Evolutionary conservation across 1,139 yeast genomes (phyloP).

Genomic region (Candida freyschussii): DNA sequence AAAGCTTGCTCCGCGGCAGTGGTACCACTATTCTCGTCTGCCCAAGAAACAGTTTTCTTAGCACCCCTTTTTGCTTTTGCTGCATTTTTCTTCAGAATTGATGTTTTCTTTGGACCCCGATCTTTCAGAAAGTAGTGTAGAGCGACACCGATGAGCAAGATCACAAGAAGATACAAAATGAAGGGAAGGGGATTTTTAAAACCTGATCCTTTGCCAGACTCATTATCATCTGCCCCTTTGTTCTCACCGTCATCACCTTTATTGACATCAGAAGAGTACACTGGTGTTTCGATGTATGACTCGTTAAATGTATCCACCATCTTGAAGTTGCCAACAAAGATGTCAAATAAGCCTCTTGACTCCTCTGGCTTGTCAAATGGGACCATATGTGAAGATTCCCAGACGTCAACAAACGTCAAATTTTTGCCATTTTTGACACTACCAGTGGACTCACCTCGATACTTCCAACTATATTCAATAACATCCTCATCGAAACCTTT

Average conservation of each 20-base stretch:
- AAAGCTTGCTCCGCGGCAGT: conserved; percentile 2
- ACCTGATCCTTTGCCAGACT: conserved; percentile 13
- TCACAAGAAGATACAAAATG: conserved; percentile 19
- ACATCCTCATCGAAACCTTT: conserved; percentile 48
- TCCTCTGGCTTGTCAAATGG: conserved; percentile 76
- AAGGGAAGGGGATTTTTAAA: conserved; percentile 23
- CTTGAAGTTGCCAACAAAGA: conserved; percentile 24
- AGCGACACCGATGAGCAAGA: conserved; percentile 18
- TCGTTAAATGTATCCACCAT: conserved; percentile 14
- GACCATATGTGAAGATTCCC: conserved; percentile 89
- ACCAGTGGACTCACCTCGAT: conserved; percentile 46
- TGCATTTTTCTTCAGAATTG: conserved; percentile 26
- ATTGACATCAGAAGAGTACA: conserved; percentile 17
- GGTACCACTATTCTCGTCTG: conserved; percentile 23
- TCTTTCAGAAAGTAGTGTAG: conserved; percentile 18
- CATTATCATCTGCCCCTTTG: conserved; percentile 15
- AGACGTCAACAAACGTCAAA: conserved; percentile 70
- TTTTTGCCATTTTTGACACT: conserved; percentile 55
- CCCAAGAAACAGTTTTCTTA: conserved; percentile 32
- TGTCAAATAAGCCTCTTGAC: conserved; percentile 65
- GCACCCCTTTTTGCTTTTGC: conserved; percentile 12
- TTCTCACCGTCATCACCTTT: conserved; percentile 4
- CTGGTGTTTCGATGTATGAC: conserved; percentile 23
- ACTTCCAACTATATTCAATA: conserved; percentile 45
- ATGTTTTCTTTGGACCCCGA: conserved; percentile 20